These are phyloP conservation scores for Gyrodon lividus DNA, from an alignment of 768 basidiomycete genomes.

Conservation along the genomic window DNA sequence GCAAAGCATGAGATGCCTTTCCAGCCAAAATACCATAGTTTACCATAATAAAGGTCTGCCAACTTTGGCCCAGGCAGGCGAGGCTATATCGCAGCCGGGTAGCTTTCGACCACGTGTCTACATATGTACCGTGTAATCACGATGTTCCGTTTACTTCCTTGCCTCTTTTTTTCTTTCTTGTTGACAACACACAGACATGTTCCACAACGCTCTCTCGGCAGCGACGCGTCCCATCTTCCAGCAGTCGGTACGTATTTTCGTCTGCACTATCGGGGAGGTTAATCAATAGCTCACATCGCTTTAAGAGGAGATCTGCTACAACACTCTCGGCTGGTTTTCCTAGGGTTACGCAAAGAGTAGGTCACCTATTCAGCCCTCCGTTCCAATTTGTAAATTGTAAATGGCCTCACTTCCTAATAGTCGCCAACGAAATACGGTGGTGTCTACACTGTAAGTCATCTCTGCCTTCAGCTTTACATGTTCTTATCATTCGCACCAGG, in stretches of 20 bases:
- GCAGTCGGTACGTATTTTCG: conserved; percentile 48
- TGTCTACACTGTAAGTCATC: conserved; percentile 73
- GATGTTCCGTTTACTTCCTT: conserved; percentile 34
- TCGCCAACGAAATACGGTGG: conserved; percentile 89
- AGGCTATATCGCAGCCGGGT: too few species aligned
- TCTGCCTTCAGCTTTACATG: conserved; percentile 2
- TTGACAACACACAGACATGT: conserved; percentile 40
- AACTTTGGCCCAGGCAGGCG: too few species aligned
- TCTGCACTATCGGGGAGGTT: neutral
- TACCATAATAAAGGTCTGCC: conserved; percentile 45
- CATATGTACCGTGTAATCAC: conserved; percentile 5
- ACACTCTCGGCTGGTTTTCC: conserved; percentile 80
- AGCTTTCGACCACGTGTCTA: conserved; percentile 9
- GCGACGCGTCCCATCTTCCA: conserved; percentile 52
- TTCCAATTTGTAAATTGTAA: conserved; percentile 3
- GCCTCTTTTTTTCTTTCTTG: conserved; percentile 28
- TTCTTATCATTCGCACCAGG: conserved; percentile 46
- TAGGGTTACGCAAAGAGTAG: conserved; percentile 67
- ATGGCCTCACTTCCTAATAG: conserved; percentile 39
- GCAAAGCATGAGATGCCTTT: conserved; percentile 41
- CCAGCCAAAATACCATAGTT: conserved; percentile 42
- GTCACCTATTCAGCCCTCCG: conserved; percentile 22
- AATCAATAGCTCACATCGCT: conserved; percentile 3
- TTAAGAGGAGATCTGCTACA: conserved; percentile 61
- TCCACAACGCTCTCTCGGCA: conserved; percentile 62